A percentile compares a stretch with the other conserved stretches of the same genome.
phyloP scores from a whole-genome alignment of 176 grass and related monocot species.

The Oropetium thomaeum region DNA sequence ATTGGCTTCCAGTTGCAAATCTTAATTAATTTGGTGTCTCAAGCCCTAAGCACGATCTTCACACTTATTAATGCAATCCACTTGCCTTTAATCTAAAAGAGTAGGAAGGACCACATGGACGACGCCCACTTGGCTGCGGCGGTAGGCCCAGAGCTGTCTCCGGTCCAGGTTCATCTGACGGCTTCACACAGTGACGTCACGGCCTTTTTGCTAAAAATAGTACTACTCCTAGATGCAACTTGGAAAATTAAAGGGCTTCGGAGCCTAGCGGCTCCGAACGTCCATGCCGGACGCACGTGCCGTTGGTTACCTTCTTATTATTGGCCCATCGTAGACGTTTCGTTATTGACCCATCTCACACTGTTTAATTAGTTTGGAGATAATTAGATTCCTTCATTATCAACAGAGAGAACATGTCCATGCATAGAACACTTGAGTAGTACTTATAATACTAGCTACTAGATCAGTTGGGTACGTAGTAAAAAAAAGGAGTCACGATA shows the following conservation, averaged over 20 bases:
- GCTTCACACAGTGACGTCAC: conserved; percentile 22
- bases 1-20: conserved; percentile 2
- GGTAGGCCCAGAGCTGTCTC: conserved; percentile 8
- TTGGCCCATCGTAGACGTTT: background rate
- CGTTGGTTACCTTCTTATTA: background rate
- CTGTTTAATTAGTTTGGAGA: background rate
- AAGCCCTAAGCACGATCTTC: conserved; percentile 30
- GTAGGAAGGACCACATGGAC: background rate
- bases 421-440: background rate
- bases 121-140: conserved; percentile 23
- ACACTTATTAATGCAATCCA: background rate
- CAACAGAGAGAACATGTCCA: background rate
- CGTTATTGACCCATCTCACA: background rate
- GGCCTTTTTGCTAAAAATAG: conserved; percentile 5
- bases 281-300: conserved; percentile 2
- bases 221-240: conserved; percentile 9
- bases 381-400: background rate
- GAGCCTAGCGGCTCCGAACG: background rate
- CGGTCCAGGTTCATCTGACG: conserved; percentile 46
- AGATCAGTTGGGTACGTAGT: background rate
- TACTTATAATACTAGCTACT: too few relatives aligned
- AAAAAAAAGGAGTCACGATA: background rate
- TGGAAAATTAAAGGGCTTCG: background rate
- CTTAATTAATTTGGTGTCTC: background rate
- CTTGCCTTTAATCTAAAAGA: conserved; percentile 32